These are phyloP conservation scores for Fusarium austroafricanum DNA, from an alignment of 2,329 filamentous ascomycete species.

Conservation along the genomic window DNA sequence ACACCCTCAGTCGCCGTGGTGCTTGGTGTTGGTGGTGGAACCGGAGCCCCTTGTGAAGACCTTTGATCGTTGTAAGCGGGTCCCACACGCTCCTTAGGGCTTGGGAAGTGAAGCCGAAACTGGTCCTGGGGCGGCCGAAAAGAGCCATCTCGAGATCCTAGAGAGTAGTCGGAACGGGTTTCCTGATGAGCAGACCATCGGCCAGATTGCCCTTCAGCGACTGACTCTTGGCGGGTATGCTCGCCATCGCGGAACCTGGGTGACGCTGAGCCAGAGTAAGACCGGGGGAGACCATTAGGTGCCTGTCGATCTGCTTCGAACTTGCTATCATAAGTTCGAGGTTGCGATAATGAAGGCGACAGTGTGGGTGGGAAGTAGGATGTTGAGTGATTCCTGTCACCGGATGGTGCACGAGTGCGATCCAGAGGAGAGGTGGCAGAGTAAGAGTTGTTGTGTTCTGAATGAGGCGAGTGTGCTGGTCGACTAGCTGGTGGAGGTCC, in stretches of 20 bases:
- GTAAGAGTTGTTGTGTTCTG: slow-evolving; percentile 59
- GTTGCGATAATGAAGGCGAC: slow-evolving; percentile 55
- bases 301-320: slow-evolving; percentile 56
- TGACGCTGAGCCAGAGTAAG: slow-evolving; percentile 59
- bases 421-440: slow-evolving; percentile 61
- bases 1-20: slow-evolving; percentile 55
- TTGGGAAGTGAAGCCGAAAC: slow-evolving; percentile 53
- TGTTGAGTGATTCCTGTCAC: slow-evolving; percentile 54
- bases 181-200: slow-evolving; percentile 58
- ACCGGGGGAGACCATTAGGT: slow-evolving; percentile 44
- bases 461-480: slow-evolving; percentile 58
- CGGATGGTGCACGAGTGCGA: slow-evolving; percentile 56
- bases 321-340: slow-evolving; percentile 60
- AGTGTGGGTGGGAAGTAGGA: slow-evolving; percentile 61
- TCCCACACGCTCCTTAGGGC: slow-evolving; percentile 48
- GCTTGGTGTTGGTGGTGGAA: slow-evolving; percentile 48
- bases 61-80: slow-evolving; percentile 46
- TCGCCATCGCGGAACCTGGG: slow-evolving; percentile 58
- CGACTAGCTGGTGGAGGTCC: slow-evolving; percentile 59
- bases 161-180: slow-evolving; percentile 58
- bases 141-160: slow-evolving; percentile 55
- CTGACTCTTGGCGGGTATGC: slow-evolving; percentile 50
- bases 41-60: slow-evolving; percentile 39
- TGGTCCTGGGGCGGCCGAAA: slow-evolving; percentile 52
- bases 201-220: slow-evolving; percentile 52